These are phyloP conservation scores for Physcomitrium patens DNA, from an alignment of 225 moss, liverwort and hornwort species.

Conservation along the genomic window DNA sequence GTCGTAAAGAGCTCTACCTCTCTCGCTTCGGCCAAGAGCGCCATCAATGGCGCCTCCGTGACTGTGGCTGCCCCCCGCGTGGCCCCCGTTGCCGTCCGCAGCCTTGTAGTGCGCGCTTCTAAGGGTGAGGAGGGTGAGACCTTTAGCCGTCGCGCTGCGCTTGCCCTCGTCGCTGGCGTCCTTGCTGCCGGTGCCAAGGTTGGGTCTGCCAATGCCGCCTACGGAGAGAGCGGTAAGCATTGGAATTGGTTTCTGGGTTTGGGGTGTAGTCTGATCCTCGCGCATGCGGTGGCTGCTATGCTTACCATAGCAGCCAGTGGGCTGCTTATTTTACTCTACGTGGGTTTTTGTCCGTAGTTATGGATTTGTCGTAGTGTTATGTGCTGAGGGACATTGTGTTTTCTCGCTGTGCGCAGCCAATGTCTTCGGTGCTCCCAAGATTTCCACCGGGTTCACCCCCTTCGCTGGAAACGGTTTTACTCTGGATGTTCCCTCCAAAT, in stretches of 20 bases:
- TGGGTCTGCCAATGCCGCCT: constrained; percentile 78
- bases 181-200: constrained; percentile 51
- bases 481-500: constrained; percentile 78
- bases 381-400: no score
- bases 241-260: no score
- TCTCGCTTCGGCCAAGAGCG: constrained; percentile 41
- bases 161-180: constrained; percentile 68
- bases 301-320: neutral
- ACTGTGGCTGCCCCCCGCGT: constrained; percentile 29
- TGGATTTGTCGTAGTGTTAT: neutral
- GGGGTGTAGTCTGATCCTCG: neutral
- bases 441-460: constrained; percentile 61
- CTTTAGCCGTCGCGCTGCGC: constrained; percentile 68
- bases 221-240: constrained; percentile 78
- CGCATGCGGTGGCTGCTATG: no score
- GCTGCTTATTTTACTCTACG: neutral
- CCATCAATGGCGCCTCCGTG: constrained; percentile 42
- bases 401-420: constrained; percentile 59
- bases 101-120: constrained; percentile 39
- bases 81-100: constrained; percentile 15
- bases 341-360: neutral
- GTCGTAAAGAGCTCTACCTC: constrained; percentile 31
- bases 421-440: constrained; percentile 68
- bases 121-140: constrained; percentile 33
- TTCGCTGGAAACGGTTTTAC: constrained; percentile 61